phyloP scores from a whole-genome alignment of 495 filamentous ascomycete species.

The Cladorrhinum samala region DNA sequence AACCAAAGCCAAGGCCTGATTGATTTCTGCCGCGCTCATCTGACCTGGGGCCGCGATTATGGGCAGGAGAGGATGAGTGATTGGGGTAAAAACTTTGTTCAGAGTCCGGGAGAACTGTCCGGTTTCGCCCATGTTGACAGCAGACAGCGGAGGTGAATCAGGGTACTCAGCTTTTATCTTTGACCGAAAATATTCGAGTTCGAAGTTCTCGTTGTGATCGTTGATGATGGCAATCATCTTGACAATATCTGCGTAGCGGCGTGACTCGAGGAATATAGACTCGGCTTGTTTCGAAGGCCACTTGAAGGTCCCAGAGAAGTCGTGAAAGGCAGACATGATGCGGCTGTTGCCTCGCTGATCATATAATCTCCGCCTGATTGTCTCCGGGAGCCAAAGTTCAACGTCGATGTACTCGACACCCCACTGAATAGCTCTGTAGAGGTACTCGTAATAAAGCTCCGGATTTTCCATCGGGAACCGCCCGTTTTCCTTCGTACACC shows the following conservation, averaged over 20 bases:
- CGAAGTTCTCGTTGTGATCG: slow-evolving; percentile 75
- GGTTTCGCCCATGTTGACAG: slow-evolving; percentile 78
- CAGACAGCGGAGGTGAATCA: slow-evolving; percentile 63
- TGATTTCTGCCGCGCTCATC: slow-evolving; percentile 76
- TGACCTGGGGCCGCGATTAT: slow-evolving; percentile 82
- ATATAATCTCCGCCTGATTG: slow-evolving; percentile 59
- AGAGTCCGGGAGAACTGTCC: slow-evolving; percentile 74
- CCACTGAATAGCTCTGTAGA: slow-evolving; percentile 75
- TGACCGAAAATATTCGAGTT: slow-evolving; percentile 80
- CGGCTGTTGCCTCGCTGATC: slow-evolving; percentile 66
- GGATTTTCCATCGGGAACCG: slow-evolving; percentile 78
- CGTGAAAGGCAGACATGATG: slow-evolving; percentile 83
- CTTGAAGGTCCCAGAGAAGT: slow-evolving; percentile 75
- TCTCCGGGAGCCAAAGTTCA: slow-evolving; percentile 76
- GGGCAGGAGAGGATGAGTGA: slow-evolving; percentile 76
- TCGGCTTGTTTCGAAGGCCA: slow-evolving; percentile 69
- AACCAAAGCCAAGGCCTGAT: slow-evolving; percentile 68
- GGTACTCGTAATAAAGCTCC: slow-evolving; percentile 64
- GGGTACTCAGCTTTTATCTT: slow-evolving; percentile 60
- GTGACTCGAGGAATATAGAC: slow-evolving; percentile 59
- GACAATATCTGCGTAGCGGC: slow-evolving; percentile 72
- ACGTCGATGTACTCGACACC: slow-evolving; percentile 85
- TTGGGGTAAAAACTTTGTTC: slow-evolving; percentile 78
- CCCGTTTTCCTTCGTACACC: slow-evolving; percentile 74
- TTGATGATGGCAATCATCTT: slow-evolving; percentile 83